Evolutionary conservation across 2,329 filamentous ascomycete species (phyloP), one percentile per base, ranked within the genome.

Genomic region (Ophiostoma pallidulum): DNA sequence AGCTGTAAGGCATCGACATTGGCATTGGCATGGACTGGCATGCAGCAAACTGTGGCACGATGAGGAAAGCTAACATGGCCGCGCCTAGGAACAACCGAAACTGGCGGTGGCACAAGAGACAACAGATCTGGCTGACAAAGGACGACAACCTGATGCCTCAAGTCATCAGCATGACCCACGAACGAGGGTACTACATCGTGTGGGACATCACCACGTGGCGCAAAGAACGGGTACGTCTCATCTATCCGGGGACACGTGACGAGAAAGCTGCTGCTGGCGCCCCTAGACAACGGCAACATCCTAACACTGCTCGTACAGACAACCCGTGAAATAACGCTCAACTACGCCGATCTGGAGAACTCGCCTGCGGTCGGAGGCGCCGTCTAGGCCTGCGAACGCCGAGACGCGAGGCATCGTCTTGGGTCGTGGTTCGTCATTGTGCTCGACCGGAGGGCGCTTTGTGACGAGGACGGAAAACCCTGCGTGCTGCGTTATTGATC

Each of bases 101-200:
- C 60, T 84, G 80, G 80, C 69, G 80, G 51, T 84, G 79, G 74
- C 79, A 84, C 60, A 82, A 82, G 66, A 80, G 80, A 60, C 64
- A 79, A 20, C 76, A 78, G 54, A 62, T 82, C 20, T 84, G 80
- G 80, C 64, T 84, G 42, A 83, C 80, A 5, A 83, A 83, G 61
- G 80, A 83, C 56, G 78, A 82, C 48, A 66, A 77, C 54, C 78
- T 82, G 76, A 72, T 75, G 38, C 79, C 79, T 26, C 76, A 79
- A 50, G 68, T 73, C 14, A 61, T 83, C 38, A 75, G 75, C 45
- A 70, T 71, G 12, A 74, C 67, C 45, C 74, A 78, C 42, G 80
- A 84, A 62, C 74, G 78, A 50, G 80, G 80, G 1, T 82, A 75
- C 62, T 84, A 83, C 59, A 73, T 82, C 50, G 72, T 83, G 48